Evolutionary conservation across 2,329 filamentous ascomycete species (phyloP).

Genomic region (Chlorencoelia australis): DNA sequence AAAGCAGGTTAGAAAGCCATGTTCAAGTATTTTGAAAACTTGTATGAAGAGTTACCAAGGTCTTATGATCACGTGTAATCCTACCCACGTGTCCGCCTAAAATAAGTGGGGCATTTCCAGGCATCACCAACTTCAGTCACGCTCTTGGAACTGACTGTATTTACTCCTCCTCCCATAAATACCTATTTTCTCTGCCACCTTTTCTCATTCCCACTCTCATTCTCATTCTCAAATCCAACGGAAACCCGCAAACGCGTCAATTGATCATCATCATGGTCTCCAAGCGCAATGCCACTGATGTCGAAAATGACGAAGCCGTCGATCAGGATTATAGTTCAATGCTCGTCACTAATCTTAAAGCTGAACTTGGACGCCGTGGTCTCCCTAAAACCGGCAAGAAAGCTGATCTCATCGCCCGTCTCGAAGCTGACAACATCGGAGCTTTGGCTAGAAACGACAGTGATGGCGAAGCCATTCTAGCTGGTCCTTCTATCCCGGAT

Average conservation of each 20-base stretch:
- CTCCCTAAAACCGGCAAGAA: conserved; percentile 59
- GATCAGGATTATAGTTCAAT: conserved; percentile 42
- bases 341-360: conserved; percentile 63
- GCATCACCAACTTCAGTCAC: too few relatives aligned
- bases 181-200: neutral
- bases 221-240: neutral
- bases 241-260: neutral
- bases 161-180: neutral
- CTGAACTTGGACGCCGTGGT: conserved; percentile 60
- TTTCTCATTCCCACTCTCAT: neutral
- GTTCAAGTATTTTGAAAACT: too few relatives aligned
- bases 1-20: too few relatives aligned
- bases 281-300: conserved; percentile 1
- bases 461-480: neutral
- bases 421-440: conserved; percentile 33
- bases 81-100: too few relatives aligned
- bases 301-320: conserved; percentile 1
- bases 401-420: conserved; percentile 56
- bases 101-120: too few relatives aligned
- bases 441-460: neutral
- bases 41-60: too few relatives aligned
- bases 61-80: too few relatives aligned
- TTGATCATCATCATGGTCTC: conserved; percentile 2
- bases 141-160: too few relatives aligned
- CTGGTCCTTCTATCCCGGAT: neutral